Base-by-base conservation (phyloP, 2,329 filamentous ascomycete species). In the Monosporascus sp. region DNA sequence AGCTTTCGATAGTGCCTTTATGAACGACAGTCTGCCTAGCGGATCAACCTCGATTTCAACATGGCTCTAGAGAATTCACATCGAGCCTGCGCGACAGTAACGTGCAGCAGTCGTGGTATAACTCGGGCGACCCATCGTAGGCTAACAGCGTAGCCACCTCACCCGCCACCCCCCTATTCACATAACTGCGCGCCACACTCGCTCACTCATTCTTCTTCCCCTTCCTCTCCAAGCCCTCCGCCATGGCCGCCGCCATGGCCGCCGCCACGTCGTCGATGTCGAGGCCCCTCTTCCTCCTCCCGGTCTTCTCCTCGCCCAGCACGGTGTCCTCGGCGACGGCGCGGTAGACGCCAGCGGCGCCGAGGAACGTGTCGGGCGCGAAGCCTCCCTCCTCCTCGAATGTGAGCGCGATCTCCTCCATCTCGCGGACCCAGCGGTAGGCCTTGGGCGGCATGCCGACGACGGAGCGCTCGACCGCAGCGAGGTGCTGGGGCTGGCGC, bases 351-450 rank as follows among this genome's bases (percentile, higher is more conserved):
- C 74, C 76, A 0, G 85, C 85, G 7, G 85, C 80, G 11, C 79
- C 79, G 14, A 71, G 67, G 60, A 89, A 89, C 25, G 86, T 68
- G 24, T 74, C 71, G 11, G 68, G 68, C 5, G 69, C 69, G 66
- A 87, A 89, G 0, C 85, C 86, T 1, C 83, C 86, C 51, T 87
- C 84, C 43, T 81, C 78, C 7, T 71, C 70, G 66, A 89, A 85
- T 3, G 85, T 88, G 53, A 78, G 72, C 4, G 80, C 81, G 63
- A 92, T 90, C 74, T 91, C 83, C 60, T 85, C 78, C 88, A 92
- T 90, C 74, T 91, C 88, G 36, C 77, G 74, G 0, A 89, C 84
- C 87, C 88, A 92, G 11, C 88, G 75, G 67, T 90, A 90, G 18
- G 88, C 88, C 71, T 91, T 92, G 7, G 83, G 82, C 24, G 86